Evolutionary conservation across 2,329 filamentous ascomycete genomes (phyloP), one percentile per base, ranked within the genome.

Genomic region (Nemania sp.): DNA sequence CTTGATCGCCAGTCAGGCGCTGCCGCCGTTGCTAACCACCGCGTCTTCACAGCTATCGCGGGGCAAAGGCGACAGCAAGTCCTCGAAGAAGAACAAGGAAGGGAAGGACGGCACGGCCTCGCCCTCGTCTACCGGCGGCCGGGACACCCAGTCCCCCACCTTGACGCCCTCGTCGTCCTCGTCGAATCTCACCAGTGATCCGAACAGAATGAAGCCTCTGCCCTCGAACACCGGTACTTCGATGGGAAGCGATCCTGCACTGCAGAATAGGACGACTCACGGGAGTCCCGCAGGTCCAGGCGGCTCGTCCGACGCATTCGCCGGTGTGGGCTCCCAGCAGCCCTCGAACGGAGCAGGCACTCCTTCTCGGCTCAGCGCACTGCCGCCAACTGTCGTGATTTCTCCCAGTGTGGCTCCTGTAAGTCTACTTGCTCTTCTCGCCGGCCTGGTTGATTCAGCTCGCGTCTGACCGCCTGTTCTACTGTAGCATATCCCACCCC

Each of bases 361-460:
- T 33, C 83, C 87, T 28, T 81, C 78, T 64, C 81, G 88, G 68
- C 78, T 83, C 64, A 82, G 82, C 26, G 75, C 79, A 56, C 78
- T 91, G 54, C 87, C 90, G 39, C 93, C 93, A 19, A 95, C 90
- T 67, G 92, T 97, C 56, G 84, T 97, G 63, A 94, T 97, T 72
- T 97, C 91, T 73, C 92, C 92, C 49, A 97, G 93, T 69, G 89
- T 90, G 68, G 90, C 90, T 72, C 91, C 92, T 64, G 90, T 94
- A 81, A 79, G 88, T 77, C 55, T n/a, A n/a, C n/a, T n/a, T n/a
- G n/a, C n/a, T n/a, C 47, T 34, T 33, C 43, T 42, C 26, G 33
- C 23, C 37, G 48, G 52, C 11, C 28, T 34, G 12, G 17, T 15
- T 4, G 1, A 56, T 56, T 50, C 15, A 23, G 8, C 15, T 33